These are phyloP conservation scores for Chalciporus sphaerocephalus DNA, from an alignment of 768 basidiomycete genomes.

Conservation along the genomic window DNA sequence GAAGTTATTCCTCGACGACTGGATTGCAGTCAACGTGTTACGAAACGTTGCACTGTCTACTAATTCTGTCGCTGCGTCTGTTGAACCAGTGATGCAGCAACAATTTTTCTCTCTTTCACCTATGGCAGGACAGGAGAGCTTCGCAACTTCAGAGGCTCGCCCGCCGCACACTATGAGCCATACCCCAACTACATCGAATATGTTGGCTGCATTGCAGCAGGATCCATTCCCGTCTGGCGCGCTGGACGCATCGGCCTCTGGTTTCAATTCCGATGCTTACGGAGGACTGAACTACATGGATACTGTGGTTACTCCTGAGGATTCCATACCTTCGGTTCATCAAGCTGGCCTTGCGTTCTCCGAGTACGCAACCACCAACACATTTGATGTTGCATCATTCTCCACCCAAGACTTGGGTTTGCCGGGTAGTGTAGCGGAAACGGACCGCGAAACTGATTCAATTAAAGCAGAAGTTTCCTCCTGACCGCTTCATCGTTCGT, in stretches of 20 bases:
- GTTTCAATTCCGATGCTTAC: constrained; percentile 67
- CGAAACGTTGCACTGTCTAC: constrained; percentile 84
- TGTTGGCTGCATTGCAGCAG: constrained; percentile 83
- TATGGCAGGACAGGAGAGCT: constrained; percentile 85
- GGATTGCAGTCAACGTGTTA: constrained; percentile 88
- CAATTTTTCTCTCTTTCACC: constrained; percentile 83
- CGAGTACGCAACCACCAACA: constrained; percentile 60
- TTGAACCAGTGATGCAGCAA: constrained; percentile 89
- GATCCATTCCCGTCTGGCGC: constrained; percentile 64
- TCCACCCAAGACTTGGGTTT: constrained; percentile 64
- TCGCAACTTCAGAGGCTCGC: constrained; percentile 60
- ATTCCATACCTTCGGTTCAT: constrained; percentile 55
- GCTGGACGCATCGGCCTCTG: constrained; percentile 58
- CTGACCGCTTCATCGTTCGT: constrained; percentile 27
- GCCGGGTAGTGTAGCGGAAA: constrained; percentile 49
- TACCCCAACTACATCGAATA: constrained; percentile 84
- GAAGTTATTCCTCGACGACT: constrained; percentile 88
- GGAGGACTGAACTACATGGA: constrained; percentile 75
- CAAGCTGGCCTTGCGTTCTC: constrained; percentile 63
- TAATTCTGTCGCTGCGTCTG: constrained; percentile 87
- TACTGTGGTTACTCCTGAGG: constrained; percentile 59
- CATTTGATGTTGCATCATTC: constrained; percentile 71
- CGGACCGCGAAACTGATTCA: constrained; percentile 58
- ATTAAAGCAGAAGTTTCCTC: constrained; percentile 61
- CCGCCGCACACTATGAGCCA: constrained; percentile 65